phyloP scores from a whole-genome alignment of 2,329 filamentous ascomycete species.

The Arthrobotrys pseudoclavata region DNA sequence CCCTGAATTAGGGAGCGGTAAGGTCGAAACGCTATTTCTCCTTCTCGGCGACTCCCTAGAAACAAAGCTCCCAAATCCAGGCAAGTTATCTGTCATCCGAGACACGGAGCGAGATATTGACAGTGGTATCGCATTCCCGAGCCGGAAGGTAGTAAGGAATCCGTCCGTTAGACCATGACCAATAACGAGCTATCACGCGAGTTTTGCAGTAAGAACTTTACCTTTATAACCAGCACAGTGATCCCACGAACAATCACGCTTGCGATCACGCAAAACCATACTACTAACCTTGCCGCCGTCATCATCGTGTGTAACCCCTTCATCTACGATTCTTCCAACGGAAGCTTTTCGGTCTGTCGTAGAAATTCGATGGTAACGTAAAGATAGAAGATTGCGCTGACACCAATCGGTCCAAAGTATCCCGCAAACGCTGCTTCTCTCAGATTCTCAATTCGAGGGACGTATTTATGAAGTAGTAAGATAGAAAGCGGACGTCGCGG shows the following conservation, averaged over 20 bases:
- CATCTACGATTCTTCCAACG: conserved; percentile 30
- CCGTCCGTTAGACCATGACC: conserved; percentile 18
- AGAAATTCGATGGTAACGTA: conserved; percentile 85
- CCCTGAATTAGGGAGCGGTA: conserved; percentile 8
- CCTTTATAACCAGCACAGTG: conserved; percentile 61
- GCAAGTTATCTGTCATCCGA: conserved; percentile 48
- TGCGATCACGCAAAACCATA: conserved; percentile 59
- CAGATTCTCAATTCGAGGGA: conserved; percentile 81
- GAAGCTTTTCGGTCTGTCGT: conserved; percentile 65
- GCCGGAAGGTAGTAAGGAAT: conserved; percentile 10
- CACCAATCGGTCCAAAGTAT: conserved; percentile 93
- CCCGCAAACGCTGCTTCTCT: conserved; percentile 87
- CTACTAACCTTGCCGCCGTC: conserved; percentile 34
- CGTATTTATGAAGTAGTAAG: conserved; percentile 78
- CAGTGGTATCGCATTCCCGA: conserved; percentile 43
- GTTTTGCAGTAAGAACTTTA: conserved; percentile 2
- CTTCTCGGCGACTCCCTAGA: conserved; percentile 37
- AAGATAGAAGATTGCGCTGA: conserved; percentile 90
- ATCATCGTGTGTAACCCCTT: conserved; percentile 34
- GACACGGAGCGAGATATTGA: conserved; percentile 54
- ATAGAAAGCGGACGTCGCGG: conserved; percentile 83
- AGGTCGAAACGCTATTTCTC: conserved; percentile 29
- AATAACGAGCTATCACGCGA: conserved; percentile 15
- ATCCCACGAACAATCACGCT: conserved; percentile 61
- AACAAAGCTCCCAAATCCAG: conserved; percentile 33